Percentiles rank a stretch among this genome's conserved stretches.
These are phyloP conservation scores for Hypoxylon rubiginosum DNA, from an alignment of 2,329 filamentous ascomycete genomes.

Conservation along the genomic window DNA sequence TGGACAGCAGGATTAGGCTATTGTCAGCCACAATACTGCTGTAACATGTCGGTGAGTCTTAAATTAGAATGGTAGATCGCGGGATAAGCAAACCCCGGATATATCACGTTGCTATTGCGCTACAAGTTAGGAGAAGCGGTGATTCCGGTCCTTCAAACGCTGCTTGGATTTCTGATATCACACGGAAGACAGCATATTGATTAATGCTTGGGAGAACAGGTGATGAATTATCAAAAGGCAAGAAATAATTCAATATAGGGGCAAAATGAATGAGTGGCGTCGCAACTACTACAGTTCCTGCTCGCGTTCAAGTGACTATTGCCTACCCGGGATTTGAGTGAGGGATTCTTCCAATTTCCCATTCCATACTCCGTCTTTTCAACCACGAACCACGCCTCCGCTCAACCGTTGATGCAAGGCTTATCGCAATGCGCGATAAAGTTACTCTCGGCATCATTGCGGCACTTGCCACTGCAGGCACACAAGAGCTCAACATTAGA, in stretches of 20 bases:
- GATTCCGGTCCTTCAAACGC: not conserved
- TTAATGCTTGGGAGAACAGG: not conserved
- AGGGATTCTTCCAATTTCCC: constrained; percentile 5
- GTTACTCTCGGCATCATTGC: constrained; percentile 49
- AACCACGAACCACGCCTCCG: not conserved
- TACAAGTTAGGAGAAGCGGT: not conserved
- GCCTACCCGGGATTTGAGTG: constrained; percentile 16
- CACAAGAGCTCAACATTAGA: constrained; percentile 49
- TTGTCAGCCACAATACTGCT: not conserved
- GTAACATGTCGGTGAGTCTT: constrained; percentile 1
- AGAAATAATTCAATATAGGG: constrained; percentile 18
- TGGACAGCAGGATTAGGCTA: constrained; percentile 4
- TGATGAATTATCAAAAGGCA: not conserved
- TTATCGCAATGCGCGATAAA: constrained; percentile 52
- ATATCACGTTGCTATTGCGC: constrained; percentile 6
- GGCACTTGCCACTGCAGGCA: constrained; percentile 49
- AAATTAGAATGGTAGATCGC: constrained; percentile 10
- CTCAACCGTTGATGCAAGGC: constrained; percentile 47
- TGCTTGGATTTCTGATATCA: not conserved
- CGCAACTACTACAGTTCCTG: constrained; percentile 18
- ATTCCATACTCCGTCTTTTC: not conserved
- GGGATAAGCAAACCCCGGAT: not conserved
- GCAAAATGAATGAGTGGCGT: constrained; percentile 28
- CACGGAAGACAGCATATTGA: not conserved
- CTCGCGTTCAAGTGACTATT: constrained; percentile 16